Evolutionary conservation across 2,329 filamentous ascomycete species (phyloP).

Genomic region (Aspergillus texensis): DNA sequence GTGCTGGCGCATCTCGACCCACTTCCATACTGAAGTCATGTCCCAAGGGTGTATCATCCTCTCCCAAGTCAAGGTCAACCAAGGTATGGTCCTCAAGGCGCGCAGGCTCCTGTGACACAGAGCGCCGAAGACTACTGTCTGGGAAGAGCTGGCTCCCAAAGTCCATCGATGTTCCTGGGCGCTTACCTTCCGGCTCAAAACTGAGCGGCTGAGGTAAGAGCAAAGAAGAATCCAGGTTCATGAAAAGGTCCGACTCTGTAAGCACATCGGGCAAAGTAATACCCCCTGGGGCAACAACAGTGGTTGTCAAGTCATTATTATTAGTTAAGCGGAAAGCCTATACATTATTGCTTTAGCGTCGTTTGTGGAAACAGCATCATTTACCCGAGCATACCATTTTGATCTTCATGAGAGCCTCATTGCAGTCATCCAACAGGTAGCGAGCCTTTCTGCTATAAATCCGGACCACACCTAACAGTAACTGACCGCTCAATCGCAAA

Average conservation of each 20-base stretch:
- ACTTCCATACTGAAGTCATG: conserved; percentile 76
- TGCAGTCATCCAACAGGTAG: conserved; percentile 95
- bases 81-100: conserved; percentile 69
- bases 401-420: conserved; percentile 95
- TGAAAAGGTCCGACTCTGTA: conserved; percentile 88
- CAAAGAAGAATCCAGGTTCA: conserved; percentile 80
- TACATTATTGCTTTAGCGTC: conserved; percentile 34
- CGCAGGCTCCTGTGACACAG: conserved; percentile 53
- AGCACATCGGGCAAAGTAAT: conserved; percentile 89
- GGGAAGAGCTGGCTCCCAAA: conserved; percentile 80
- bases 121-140: conserved; percentile 57
- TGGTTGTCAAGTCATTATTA: conserved; percentile 91
- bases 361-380: not conserved
- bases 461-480: conserved; percentile 91
- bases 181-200: conserved; percentile 40
- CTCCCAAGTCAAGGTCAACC: conserved; percentile 71
- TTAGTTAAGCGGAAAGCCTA: conserved; percentile 92
- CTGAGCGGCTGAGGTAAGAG: conserved; percentile 73
- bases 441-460: conserved; percentile 98
- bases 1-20: conserved; percentile 79
- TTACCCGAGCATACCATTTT: conserved; percentile 73
- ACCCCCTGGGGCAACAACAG: conserved; percentile 77
- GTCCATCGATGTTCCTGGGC: conserved; percentile 46
- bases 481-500: conserved; percentile 86
- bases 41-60: conserved; percentile 67